Evolutionary conservation across 2,329 filamentous ascomycete genomes (phyloP), one percentile per base, ranked within the genome.

Genomic region (Neofusicoccum ribis): DNA sequence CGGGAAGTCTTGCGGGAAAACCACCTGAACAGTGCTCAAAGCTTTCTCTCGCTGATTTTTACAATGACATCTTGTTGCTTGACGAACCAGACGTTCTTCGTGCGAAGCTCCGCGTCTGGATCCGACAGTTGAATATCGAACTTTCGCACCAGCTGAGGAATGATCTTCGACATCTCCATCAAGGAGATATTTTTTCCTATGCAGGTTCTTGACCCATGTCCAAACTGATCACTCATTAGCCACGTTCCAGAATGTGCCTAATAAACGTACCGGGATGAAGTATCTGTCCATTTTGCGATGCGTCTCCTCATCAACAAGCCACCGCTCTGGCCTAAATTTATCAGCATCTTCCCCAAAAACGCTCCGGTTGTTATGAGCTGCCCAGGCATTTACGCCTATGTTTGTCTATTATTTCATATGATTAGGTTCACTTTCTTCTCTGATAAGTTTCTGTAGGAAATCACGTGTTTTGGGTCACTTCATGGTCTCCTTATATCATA

Each of bases 301-400:
- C 3, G 12, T 20, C 17, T 62, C 59, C 14, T 65, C 49, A 8
- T 34, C 23, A n/a, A 72, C 63, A 2, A 73, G 64, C 72, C 72
- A 74, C 8, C 72, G 66, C 51, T 74, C 68, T 0, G 69, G 70
- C 3, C 20, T 37, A 60, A 71, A 20, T 56, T 66, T 15, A 23
- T 41, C 3, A 56, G 65, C 72, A 63, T 79, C 77, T 3, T 67
- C 64, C 2, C 77, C 77, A 51, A 78, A 79, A 27, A 78, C 72
- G 8, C 73, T 69, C n/a, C 69, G 68, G 27, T 75, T 69, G 20
- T 73, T 70, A 71, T 75, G 75, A 70, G 78, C 74, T 20, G 72
- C 76, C 75, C 75, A 78, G 49, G 72, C 72, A 64, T 78, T 78
- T 72, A 74, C 74, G 15, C 73, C 77, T 6, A 79, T 73, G 62